Evolutionary conservation across 1,139 yeast genomes (phyloP).

Genomic region (Saccharomyces hybrid): DNA sequence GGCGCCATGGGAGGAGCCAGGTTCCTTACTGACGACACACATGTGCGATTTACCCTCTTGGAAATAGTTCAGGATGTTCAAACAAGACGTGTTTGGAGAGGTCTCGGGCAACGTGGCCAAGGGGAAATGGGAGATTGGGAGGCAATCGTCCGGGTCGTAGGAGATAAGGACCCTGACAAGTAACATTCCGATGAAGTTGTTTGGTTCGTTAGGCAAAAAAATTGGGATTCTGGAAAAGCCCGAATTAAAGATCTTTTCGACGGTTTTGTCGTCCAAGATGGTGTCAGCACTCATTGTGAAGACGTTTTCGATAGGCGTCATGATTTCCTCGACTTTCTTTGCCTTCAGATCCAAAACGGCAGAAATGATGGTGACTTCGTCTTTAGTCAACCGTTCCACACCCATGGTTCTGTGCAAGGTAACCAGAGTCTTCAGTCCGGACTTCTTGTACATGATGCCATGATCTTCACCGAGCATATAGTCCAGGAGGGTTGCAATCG

Average conservation of each 20-base stretch:
- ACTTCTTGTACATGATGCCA: constrained; percentile 88
- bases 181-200: constrained; percentile 90
- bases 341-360: constrained; percentile 93
- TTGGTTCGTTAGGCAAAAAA: constrained; percentile 81
- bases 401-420: constrained; percentile 94
- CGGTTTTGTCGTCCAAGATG: constrained; percentile 73
- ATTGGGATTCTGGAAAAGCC: constrained; percentile 97
- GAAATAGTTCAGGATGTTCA: constrained; percentile 88
- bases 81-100: constrained; percentile 81
- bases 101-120: constrained; percentile 96
- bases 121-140: constrained; percentile 90
- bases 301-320: constrained; percentile 92
- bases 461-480: constrained; percentile 87
- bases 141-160: constrained; percentile 93
- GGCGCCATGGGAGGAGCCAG: constrained; percentile 86
- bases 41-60: constrained; percentile 97
- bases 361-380: constrained; percentile 91
- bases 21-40: constrained; percentile 84
- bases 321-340: constrained; percentile 74
- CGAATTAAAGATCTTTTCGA: constrained; percentile 85
- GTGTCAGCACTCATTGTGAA: constrained; percentile 84
- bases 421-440: constrained; percentile 88
- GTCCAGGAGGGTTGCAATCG: constrained; percentile 77
- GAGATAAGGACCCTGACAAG: constrained; percentile 86
- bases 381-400: constrained; percentile 84